A percentile compares a stretch with the other conserved stretches of the same genome.
Evolutionary conservation across 768 basidiomycete genomes (phyloP).

Genomic region (Rhodosporidiobolus odoratus): DNA sequence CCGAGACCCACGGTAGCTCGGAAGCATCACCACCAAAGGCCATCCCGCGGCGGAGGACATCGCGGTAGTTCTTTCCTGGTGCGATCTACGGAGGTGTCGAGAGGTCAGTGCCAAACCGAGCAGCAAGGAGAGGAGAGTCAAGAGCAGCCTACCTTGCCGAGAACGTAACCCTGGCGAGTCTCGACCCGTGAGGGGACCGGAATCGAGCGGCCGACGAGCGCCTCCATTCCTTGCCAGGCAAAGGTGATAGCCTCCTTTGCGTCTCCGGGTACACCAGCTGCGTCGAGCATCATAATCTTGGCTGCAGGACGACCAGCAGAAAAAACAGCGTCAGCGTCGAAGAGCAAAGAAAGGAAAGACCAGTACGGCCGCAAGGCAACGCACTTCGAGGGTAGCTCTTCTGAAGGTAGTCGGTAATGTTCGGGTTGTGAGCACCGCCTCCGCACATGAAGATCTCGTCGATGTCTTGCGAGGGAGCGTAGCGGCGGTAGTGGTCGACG

Average conservation of each 20-base stretch:
- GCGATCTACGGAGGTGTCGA: slow-evolving; percentile 12
- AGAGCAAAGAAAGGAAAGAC: neutral
- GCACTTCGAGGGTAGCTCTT: slow-evolving; percentile 1
- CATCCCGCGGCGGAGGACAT: slow-evolving; percentile 6
- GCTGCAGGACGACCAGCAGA: neutral
- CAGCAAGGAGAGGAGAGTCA: neutral
- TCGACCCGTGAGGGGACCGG: slow-evolving; percentile 13
- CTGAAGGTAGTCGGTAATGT: slow-evolving; percentile 15
- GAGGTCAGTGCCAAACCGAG: neutral
- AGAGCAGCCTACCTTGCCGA: slow-evolving; percentile 33
- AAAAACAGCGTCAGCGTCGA: neutral
- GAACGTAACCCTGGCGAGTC: slow-evolving; percentile 25
- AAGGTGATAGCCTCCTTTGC: slow-evolving; percentile 42
- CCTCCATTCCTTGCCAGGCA: slow-evolving; percentile 43
- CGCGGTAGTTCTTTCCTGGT: slow-evolving; percentile 17
- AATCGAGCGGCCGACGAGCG: slow-evolving; percentile 22
- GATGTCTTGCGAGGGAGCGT: slow-evolving; percentile 40
- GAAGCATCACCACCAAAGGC: slow-evolving; percentile 7
- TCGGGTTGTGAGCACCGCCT: slow-evolving; percentile 42
- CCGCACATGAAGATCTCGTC: slow-evolving; percentile 43
- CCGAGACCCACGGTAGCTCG: slow-evolving; percentile 6
- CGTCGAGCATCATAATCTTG: slow-evolving; percentile 40
- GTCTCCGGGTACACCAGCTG: slow-evolving; percentile 35
- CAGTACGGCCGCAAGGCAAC: no score
- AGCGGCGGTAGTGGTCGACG: slow-evolving; percentile 41